Conservation (phyloP, 2,329 filamentous ascomycete species). For the Aureobasidium sp. region DNA sequence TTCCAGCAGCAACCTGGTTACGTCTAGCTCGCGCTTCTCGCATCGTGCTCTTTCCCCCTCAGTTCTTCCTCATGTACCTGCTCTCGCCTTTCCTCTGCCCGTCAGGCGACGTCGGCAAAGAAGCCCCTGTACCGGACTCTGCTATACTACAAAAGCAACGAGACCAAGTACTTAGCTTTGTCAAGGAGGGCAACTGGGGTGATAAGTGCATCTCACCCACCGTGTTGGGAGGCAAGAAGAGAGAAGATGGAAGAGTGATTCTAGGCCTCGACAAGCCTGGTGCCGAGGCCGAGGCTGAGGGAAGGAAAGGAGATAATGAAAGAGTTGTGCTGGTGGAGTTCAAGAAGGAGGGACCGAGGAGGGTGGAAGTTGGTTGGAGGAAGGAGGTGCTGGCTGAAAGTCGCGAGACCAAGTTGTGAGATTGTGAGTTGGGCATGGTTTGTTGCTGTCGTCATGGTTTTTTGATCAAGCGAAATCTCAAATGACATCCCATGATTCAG, state of each 20-base stretch:
- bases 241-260: constrained; percentile 43
- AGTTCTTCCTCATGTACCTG: constrained; percentile 64
- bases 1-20: constrained; percentile 63
- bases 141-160: constrained; percentile 43
- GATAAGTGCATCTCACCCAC: constrained; percentile 38
- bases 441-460: not conserved
- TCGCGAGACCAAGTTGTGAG: constrained; percentile 30
- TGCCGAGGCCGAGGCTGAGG: constrained; percentile 49
- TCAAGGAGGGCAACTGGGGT: constrained; percentile 37
- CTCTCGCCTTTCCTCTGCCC: constrained; percentile 46
- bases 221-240: constrained; percentile 32
- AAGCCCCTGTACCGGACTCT: constrained; percentile 22
- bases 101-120: constrained; percentile 20
- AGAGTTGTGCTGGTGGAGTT: constrained; percentile 51
- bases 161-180: constrained; percentile 45
- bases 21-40: constrained; percentile 52
- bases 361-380: constrained; percentile 43
- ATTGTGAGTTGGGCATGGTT: not conserved
- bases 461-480: not conserved
- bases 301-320: constrained; percentile 43
- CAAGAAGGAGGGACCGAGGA: constrained; percentile 46
- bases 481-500: not conserved
- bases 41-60: constrained; percentile 84
- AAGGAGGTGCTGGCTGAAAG: constrained; percentile 44
- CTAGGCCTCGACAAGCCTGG: constrained; percentile 48